Base-by-base conservation (phyloP, 345 rosid species). In the Rhizophora mangle region DNA sequence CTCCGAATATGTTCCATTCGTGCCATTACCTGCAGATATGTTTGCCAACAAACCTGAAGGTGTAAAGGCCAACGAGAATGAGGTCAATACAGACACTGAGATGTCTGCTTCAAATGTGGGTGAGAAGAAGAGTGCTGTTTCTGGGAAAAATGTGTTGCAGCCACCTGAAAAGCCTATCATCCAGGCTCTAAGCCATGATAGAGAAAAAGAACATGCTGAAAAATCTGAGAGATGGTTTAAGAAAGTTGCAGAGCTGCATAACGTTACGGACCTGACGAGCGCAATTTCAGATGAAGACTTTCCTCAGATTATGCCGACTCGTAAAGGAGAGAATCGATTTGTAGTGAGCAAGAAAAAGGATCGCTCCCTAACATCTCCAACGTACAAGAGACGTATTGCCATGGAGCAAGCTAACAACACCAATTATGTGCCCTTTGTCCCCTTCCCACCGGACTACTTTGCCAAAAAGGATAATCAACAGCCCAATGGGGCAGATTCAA, bases 401-500 rank as follows among this genome's bases (percentile, higher is more conserved):
- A 73, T 71, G 56, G 94, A 88, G 72, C 89, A 84, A 79, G 77
- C 88, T 22, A 80, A 74, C 66, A 83, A 81, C 62, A 71, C 85
- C 62, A 85, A 85, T 76, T 87, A 78, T 62, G 89, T 87, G 36
- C 97, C 97, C 27, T 94, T 91, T 75, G 97, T 91, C 43, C 93
- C 96, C 19, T 88, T 94, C 75, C 93, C 97, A 53, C 88, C 96
- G 19, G 87, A 79, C 55, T 86, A 91, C 79, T 94, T 94, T 54
- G 83, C 96, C 49, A 86, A 80, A 70, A 84, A 81, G 53, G 66
- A 74, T 2, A 82, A 77, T 70, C 87, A 80, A 67, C 69, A 74
- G 18, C 70, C 74, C 63, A 67, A 24, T 21, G 57, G 49, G 16
- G 16, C 67, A 47, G 79, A 73, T 77, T 70, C 68, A 4, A 65